A percentile compares a stretch with the other conserved stretches of the same genome.
Conservation (phyloP, 164 flowering plant genomes). For the Liriodendron chinense region DNA sequence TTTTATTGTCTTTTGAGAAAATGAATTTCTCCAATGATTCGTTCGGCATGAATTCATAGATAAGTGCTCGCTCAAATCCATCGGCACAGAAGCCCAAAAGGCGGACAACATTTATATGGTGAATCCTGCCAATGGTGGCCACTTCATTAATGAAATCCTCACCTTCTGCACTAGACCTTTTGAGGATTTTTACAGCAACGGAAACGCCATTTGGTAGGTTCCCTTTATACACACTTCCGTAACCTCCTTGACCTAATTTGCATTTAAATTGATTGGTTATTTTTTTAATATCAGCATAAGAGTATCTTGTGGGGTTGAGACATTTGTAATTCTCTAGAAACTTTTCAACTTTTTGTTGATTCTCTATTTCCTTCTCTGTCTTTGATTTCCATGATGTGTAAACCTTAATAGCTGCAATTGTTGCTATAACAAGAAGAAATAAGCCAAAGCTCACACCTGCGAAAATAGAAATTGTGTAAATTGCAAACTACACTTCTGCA, state of each 20-base stretch:
- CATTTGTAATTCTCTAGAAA: slow-evolving; percentile 4
- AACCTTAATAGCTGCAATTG: background rate
- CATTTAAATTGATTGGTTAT: slow-evolving; percentile 2
- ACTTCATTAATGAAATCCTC: slow-evolving; percentile 13
- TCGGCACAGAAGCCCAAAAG: slow-evolving; percentile 10
- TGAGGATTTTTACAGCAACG: slow-evolving; percentile 12
- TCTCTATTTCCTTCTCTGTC: background rate
- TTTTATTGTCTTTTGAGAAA: background rate
- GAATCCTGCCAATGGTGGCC: slow-evolving; percentile 10
- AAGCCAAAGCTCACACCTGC: background rate
- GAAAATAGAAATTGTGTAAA: too few relatives aligned
- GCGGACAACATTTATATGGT: slow-evolving; percentile 9
- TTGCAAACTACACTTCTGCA: too few relatives aligned
- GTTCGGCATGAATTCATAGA: slow-evolving; percentile 3
- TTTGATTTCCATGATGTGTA: background rate
- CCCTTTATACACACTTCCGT: slow-evolving; percentile 7
- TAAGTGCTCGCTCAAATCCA: background rate
- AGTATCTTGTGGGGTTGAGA: slow-evolving; percentile 5
- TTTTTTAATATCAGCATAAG: slow-evolving; percentile 4
- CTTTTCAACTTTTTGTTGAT: slow-evolving; percentile 2
- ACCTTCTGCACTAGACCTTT: background rate
- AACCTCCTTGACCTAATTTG: slow-evolving; percentile 12
- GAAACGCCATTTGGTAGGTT: background rate
- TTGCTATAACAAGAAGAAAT: background rate
- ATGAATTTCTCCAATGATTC: slow-evolving; percentile 6